A percentile compares a stretch with the other conserved stretches of the same genome.
Conservation (phyloP, 2,329 filamentous ascomycete genomes). For the Aspergillus quadrilineatus region DNA sequence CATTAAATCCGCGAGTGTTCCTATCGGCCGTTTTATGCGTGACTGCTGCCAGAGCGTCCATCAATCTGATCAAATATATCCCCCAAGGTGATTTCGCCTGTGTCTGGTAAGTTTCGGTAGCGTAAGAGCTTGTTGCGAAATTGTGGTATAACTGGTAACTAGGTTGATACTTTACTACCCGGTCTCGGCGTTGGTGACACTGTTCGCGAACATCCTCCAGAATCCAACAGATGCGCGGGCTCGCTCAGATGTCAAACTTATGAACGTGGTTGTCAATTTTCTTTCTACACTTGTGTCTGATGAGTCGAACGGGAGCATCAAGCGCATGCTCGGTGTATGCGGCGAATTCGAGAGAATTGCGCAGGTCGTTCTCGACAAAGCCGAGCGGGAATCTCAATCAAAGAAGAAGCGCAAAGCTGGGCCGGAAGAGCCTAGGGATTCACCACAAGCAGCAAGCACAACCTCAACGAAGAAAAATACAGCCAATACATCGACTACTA, state of each 20-base stretch:
- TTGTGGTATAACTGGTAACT: conserved; percentile 18
- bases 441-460: conserved; percentile 22
- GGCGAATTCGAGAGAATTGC: conserved; percentile 96
- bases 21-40: conserved; percentile 91
- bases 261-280: conserved; percentile 92
- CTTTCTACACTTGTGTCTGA: conserved; percentile 85
- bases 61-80: conserved; percentile 92
- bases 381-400: conserved; percentile 77
- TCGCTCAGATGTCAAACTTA: conserved; percentile 82
- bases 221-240: conserved; percentile 89
- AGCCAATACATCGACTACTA: conserved; percentile 19
- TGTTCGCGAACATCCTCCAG: conserved; percentile 95
- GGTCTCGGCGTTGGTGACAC: conserved; percentile 86
- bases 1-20: conserved; percentile 90
- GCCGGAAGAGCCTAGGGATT: conserved; percentile 45
- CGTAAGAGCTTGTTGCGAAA: not conserved
- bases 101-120: conserved; percentile 69
- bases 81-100: conserved; percentile 92
- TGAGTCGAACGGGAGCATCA: conserved; percentile 84
- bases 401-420: conserved; percentile 81
- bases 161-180: conserved; percentile 94
- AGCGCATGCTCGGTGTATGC: conserved; percentile 90
- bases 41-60: conserved; percentile 86
- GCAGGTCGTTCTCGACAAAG: conserved; percentile 83
- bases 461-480: conserved; percentile 29